Conservation (phyloP, 2,329 filamentous ascomycete genomes). For the Xylariaceae sp. region DNA sequence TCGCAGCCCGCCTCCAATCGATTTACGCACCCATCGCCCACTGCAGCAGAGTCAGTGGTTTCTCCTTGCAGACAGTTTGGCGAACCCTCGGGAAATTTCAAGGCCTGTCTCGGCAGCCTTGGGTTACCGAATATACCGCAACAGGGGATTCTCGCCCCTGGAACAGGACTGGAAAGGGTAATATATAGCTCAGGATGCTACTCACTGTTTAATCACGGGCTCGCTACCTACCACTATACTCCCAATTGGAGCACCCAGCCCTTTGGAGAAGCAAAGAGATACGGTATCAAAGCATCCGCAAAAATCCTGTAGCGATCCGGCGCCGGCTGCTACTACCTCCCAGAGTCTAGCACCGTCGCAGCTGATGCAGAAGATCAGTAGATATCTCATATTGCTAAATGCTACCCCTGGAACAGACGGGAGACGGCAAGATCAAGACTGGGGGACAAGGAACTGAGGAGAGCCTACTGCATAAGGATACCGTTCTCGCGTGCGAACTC, state of each 20-base stretch:
- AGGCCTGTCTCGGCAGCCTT: too few relatives aligned
- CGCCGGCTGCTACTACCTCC: constrained; percentile 51
- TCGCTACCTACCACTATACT: constrained; percentile 50
- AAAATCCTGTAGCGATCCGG: constrained; percentile 45
- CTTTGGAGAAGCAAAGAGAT: constrained; percentile 55
- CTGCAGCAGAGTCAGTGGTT: too few relatives aligned
- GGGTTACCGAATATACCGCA: too few relatives aligned
- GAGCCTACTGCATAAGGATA: constrained; percentile 44
- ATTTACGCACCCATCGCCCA: constrained; percentile 77
- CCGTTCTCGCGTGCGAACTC: constrained; percentile 39
- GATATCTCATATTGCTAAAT: too few relatives aligned
- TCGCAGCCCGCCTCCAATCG: constrained; percentile 76
- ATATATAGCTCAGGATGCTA: too few relatives aligned
- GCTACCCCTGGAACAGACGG: too few relatives aligned
- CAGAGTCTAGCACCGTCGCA: constrained; percentile 56
- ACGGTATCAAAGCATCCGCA: constrained; percentile 51
- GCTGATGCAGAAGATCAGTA: constrained; percentile 1
- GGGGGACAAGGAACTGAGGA: neutral
- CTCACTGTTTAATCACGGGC: constrained; percentile 64
- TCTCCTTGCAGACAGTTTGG: too few relatives aligned
- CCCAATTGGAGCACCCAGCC: constrained; percentile 55
- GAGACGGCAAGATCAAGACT: too few relatives aligned
- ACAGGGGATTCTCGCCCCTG: too few relatives aligned
- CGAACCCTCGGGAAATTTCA: too few relatives aligned
- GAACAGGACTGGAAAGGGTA: too few relatives aligned